Base-by-base conservation (phyloP, 306 rosid genomes). In the Vigna mungo region DNA sequence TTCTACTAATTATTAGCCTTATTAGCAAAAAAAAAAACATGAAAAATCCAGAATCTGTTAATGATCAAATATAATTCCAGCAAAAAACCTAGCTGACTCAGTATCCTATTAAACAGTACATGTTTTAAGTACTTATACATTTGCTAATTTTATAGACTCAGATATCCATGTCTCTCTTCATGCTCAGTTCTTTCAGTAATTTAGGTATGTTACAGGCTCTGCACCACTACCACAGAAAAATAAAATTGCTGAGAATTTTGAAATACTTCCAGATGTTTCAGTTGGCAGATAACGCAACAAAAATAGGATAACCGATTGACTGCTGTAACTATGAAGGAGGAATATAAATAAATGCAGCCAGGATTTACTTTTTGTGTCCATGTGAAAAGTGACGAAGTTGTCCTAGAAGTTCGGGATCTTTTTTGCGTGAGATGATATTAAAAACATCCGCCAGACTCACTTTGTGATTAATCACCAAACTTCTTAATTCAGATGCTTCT, bases 401-500 rank as follows among this genome's bases (percentile, higher is more conserved):
- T 52, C 80, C 89, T 32, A 94, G 84, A 77, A 94, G 85, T 77
- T 88, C 90, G 27, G 84, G 79, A 68, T 94, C 96, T 36, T 73
- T 82, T 83, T 69, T 81, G 72, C 39, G 71, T 61, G 83, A 73
- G 56, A 55, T 71, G 41, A 51, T 83, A 47, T 75, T 6, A 79
- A 87, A 85, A 71, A 78, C 74, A 81, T 88, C 94, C 70, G 87
- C 84, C 39, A 87, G 71, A 64, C 87, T 72, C 75, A 75, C 80
- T 87, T 80, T 91, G 72, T 83, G 85, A 71, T 86, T 88, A 79
- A 86, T 82, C 76, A 88, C 84, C 84, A 87, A 76, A 70, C 86
- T 84, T 86, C 97, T 84, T 76, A 90, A 82, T 68, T 86, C 81
- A 55, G 94, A 86, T 74, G 96, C 96, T 83, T 90, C 97, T 37